Evolutionary conservation across 305 asterid genomes (phyloP).

Genomic region (Lippia alba): DNA sequence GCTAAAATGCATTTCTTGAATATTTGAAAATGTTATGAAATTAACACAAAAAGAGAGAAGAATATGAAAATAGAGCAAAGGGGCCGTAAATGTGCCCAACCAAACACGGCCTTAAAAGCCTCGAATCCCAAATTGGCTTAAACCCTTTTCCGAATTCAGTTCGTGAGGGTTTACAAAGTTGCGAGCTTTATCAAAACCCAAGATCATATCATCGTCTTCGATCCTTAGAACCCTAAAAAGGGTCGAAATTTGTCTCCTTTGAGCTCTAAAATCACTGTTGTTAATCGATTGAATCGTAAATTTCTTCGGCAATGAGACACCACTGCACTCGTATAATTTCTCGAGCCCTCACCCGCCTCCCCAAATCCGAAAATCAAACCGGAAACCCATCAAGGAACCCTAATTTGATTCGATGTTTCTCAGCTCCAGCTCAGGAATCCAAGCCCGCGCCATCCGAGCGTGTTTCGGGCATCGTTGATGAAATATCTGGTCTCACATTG

Average conservation of each 20-base stretch:
- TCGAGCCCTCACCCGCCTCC: slow-evolving; percentile 44
- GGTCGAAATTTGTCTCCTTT: not conserved
- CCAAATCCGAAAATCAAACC: slow-evolving; percentile 36
- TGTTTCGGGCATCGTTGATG: slow-evolving; percentile 67
- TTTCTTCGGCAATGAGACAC: slow-evolving; percentile 57
- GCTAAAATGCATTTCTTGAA: no score
- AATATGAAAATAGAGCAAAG: no score
- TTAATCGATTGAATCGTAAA: not conserved
- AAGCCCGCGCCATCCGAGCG: slow-evolving; percentile 51
- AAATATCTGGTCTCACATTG: slow-evolving; percentile 68
- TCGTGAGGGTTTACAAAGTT: not conserved
- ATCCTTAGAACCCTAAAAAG: slow-evolving; percentile 4
- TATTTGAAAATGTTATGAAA: no score
- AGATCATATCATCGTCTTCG: slow-evolving; percentile 26
- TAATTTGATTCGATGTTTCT: slow-evolving; percentile 43
- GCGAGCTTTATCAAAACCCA: slow-evolving; percentile 9
- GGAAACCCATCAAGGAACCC: slow-evolving; percentile 28
- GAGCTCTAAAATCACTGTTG: not conserved
- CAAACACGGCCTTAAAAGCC: not conserved
- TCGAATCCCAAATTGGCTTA: slow-evolving; percentile 21
- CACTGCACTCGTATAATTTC: slow-evolving; percentile 52
- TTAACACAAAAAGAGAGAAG: no score
- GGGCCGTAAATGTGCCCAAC: not conserved
- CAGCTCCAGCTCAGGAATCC: slow-evolving; percentile 60
- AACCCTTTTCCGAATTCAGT: slow-evolving; percentile 21